These are phyloP conservation scores for Prunus fruticosa DNA, from an alignment of 306 rosid species.

Conservation along the genomic window DNA sequence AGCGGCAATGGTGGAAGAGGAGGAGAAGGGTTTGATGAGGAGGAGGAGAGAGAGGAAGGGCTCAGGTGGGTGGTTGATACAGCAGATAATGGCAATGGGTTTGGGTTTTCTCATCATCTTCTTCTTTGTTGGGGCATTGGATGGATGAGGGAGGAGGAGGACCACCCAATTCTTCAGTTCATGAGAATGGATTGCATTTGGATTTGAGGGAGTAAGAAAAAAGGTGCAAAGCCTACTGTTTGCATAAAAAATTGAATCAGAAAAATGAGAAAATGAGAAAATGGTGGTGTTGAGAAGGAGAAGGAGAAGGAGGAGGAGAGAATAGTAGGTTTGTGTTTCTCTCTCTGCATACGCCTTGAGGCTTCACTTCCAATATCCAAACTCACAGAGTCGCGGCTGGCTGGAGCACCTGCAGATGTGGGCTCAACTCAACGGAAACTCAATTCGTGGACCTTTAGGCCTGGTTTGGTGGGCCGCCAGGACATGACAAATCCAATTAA, in stretches of 20 bases:
- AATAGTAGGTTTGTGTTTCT: neutral
- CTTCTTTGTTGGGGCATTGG: neutral
- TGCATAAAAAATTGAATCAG: too few species aligned
- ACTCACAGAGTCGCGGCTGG: too few species aligned
- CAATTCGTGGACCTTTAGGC: too few species aligned
- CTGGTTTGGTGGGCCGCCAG: too few species aligned
- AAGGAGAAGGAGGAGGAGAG: neutral
- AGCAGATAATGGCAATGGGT: neutral
- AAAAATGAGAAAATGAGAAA: too few species aligned
- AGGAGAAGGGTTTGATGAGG: slow-evolving; percentile 17
- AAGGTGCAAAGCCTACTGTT: too few species aligned
- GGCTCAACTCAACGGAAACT: too few species aligned
- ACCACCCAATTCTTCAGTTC: neutral
- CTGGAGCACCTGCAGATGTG: too few species aligned
- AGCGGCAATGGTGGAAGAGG: neutral
- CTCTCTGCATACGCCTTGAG: neutral
- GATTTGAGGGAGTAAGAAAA: neutral
- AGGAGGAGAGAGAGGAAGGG: slow-evolving; percentile 14
- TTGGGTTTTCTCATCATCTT: neutral
- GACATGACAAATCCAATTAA: too few species aligned
- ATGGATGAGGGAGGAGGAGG: neutral
- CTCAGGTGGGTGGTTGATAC: neutral
- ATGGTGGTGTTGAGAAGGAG: neutral
- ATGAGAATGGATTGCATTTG: neutral
- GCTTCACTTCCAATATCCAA: neutral